phyloP scores from a whole-genome alignment of 2,329 filamentous ascomycete genomes.

The Hypoxylon rubiginosum region DNA sequence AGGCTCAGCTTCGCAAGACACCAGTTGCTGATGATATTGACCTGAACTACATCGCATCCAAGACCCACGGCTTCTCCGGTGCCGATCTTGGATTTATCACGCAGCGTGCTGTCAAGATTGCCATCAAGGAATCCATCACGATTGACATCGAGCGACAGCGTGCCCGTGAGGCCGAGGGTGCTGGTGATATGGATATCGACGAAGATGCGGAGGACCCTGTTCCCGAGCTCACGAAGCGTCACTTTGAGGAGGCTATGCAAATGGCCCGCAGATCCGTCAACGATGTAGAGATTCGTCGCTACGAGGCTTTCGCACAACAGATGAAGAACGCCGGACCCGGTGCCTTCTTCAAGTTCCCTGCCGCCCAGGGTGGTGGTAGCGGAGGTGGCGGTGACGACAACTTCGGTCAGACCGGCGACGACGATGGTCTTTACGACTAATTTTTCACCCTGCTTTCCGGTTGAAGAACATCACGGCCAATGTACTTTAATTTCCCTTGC shows the following conservation, averaged over 20 bases:
- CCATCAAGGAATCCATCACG: slow-evolving; percentile 96
- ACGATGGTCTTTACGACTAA: slow-evolving; percentile 98
- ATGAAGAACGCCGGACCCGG: slow-evolving; percentile 98
- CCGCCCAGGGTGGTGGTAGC: slow-evolving; percentile 73
- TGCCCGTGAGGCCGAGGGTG: slow-evolving; percentile 88
- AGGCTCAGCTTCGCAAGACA: slow-evolving; percentile 98
- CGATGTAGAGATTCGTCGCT: slow-evolving; percentile 96
- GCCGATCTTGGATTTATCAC: slow-evolving; percentile 99
- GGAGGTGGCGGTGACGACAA: slow-evolving; percentile 71
- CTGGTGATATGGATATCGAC: slow-evolving; percentile 84
- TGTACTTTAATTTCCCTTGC: slow-evolving; percentile 66
- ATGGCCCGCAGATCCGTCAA: slow-evolving; percentile 92
- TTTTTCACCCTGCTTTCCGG: slow-evolving; percentile 44
- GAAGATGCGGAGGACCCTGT: slow-evolving; percentile 92
- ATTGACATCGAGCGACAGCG: slow-evolving; percentile 92
- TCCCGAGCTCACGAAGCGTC: slow-evolving; percentile 92
- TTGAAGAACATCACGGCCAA: slow-evolving; percentile 25
- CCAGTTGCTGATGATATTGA: slow-evolving; percentile 90
- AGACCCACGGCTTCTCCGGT: slow-evolving; percentile 99
- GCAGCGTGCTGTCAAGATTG: slow-evolving; percentile 98
- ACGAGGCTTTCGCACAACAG: slow-evolving; percentile 98
- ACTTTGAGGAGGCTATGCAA: slow-evolving; percentile 99
- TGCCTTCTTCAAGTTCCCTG: slow-evolving; percentile 97
- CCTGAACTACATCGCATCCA: slow-evolving; percentile 90
- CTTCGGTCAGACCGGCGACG: slow-evolving; percentile 89